Percentiles rank a stretch among this genome's conserved stretches.
These are phyloP conservation scores for Pelargonium myrrhifolium DNA, from an alignment of 441 rosid genomes.

Conservation along the genomic window DNA sequence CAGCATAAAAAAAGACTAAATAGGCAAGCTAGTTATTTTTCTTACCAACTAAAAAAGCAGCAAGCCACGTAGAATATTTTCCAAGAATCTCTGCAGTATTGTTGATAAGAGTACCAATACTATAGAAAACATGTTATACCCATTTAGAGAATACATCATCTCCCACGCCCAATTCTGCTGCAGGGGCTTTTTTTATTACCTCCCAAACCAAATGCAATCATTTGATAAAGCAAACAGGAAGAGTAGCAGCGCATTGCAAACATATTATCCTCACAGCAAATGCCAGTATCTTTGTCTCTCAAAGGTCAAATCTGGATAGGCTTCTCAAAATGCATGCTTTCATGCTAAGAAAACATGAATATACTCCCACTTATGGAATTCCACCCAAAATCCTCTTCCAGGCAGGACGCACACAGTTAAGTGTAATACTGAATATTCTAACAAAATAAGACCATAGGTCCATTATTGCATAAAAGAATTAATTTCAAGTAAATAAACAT, in stretches of 20 bases:
- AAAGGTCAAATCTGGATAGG: slow-evolving; percentile 30
- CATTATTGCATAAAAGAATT: not conserved
- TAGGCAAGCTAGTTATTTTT: slow-evolving; percentile 31
- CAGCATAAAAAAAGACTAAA: slow-evolving; percentile 5
- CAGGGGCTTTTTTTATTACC: slow-evolving; percentile 43
- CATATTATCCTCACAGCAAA: slow-evolving; percentile 27
- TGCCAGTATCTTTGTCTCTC: slow-evolving; percentile 31
- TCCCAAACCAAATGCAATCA: slow-evolving; percentile 31
- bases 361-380: slow-evolving; percentile 17
- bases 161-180: slow-evolving; percentile 54
- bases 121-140: slow-evolving; percentile 46
- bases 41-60: slow-evolving; percentile 73
- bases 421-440: not conserved
- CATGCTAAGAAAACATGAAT: slow-evolving; percentile 33
- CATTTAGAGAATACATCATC: slow-evolving; percentile 54
- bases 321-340: slow-evolving; percentile 27
- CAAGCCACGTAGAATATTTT: slow-evolving; percentile 59
- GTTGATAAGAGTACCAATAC: slow-evolving; percentile 55
- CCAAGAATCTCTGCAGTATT: slow-evolving; percentile 65
- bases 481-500: not conserved
- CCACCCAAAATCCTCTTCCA: slow-evolving; percentile 30
- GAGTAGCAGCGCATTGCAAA: slow-evolving; percentile 22
- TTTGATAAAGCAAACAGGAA: slow-evolving; percentile 29
- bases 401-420: slow-evolving; percentile 22
- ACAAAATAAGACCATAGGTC: not conserved